phyloP scores from a whole-genome alignment of 75 land plant species.

The Ceratopteris richardii region DNA sequence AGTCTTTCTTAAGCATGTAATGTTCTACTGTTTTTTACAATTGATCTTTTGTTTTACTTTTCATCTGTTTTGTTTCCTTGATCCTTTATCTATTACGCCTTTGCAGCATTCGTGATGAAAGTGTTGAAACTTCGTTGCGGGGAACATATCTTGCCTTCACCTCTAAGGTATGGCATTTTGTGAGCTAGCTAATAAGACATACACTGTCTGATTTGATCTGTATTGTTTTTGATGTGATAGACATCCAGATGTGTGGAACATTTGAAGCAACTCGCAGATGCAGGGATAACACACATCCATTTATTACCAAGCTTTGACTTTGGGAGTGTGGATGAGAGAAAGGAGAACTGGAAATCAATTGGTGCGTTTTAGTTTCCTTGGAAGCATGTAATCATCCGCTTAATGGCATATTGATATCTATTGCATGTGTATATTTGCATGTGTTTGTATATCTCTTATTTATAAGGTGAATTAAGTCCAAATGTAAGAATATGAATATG shows the following conservation, averaged over 20 bases:
- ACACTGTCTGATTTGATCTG: background rate
- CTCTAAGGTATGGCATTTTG: slow-evolving; percentile 25
- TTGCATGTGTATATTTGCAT: too few species aligned
- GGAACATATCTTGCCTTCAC: slow-evolving; percentile 88
- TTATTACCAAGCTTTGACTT: slow-evolving; percentile 86
- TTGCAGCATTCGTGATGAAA: slow-evolving; percentile 33
- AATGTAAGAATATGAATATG: too few species aligned
- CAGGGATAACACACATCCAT: slow-evolving; percentile 89
- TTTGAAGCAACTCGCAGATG: slow-evolving; percentile 59
- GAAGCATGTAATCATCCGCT: too few species aligned
- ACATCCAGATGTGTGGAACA: slow-evolving; percentile 62
- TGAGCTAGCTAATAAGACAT: background rate
- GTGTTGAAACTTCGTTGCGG: slow-evolving; percentile 47
- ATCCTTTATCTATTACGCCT: too few species aligned
- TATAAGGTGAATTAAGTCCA: too few species aligned
- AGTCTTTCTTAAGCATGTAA: too few species aligned
- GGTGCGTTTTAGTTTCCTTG: slow-evolving; percentile 32
- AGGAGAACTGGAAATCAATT: slow-evolving; percentile 65
- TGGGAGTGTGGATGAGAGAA: slow-evolving; percentile 76
- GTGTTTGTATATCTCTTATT: too few species aligned
- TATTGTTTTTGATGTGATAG: slow-evolving; percentile 42
- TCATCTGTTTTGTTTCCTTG: too few species aligned
- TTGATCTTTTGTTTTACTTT: too few species aligned
- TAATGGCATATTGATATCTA: too few species aligned
- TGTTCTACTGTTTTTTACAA: too few species aligned